Conservation (phyloP, 495 filamentous ascomycete species). For the Oidiodendron maius region DNA sequence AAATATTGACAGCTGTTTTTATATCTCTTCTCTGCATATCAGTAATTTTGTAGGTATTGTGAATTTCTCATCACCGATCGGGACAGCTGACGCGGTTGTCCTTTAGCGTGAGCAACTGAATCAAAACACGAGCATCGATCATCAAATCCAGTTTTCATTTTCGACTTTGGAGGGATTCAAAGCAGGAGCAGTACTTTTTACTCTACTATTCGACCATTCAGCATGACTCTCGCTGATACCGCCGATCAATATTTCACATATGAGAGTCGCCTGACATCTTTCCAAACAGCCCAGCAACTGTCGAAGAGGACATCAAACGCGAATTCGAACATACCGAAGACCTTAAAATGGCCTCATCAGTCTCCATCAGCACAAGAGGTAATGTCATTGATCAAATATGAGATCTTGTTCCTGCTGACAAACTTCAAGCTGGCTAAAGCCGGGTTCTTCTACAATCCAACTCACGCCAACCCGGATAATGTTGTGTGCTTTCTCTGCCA, state of each 20-base stretch:
- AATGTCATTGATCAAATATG: constrained; percentile 18
- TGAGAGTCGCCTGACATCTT: constrained; percentile 69
- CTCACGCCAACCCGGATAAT: constrained; percentile 71
- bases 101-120: too few relatives aligned
- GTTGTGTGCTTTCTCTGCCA: constrained; percentile 82
- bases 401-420: constrained; percentile 7
- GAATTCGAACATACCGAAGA: constrained; percentile 48
- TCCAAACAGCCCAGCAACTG: constrained; percentile 52
- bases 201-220: not conserved
- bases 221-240: constrained; percentile 24
- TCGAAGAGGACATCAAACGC: constrained; percentile 61
- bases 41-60: too few relatives aligned
- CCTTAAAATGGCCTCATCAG: constrained; percentile 71
- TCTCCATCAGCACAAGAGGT: constrained; percentile 60
- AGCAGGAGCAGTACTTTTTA: too few relatives aligned
- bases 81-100: too few relatives aligned
- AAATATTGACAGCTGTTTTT: too few relatives aligned
- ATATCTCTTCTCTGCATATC: too few relatives aligned
- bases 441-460: constrained; percentile 84
- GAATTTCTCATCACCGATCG: too few relatives aligned
- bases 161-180: too few relatives aligned
- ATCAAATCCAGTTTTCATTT: too few relatives aligned
- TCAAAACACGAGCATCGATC: too few relatives aligned
- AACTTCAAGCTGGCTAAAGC: constrained; percentile 61
- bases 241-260: constrained; percentile 49